Conservation (phyloP, 352 stramenopile species). For the Phytophthora sojae region DNA sequence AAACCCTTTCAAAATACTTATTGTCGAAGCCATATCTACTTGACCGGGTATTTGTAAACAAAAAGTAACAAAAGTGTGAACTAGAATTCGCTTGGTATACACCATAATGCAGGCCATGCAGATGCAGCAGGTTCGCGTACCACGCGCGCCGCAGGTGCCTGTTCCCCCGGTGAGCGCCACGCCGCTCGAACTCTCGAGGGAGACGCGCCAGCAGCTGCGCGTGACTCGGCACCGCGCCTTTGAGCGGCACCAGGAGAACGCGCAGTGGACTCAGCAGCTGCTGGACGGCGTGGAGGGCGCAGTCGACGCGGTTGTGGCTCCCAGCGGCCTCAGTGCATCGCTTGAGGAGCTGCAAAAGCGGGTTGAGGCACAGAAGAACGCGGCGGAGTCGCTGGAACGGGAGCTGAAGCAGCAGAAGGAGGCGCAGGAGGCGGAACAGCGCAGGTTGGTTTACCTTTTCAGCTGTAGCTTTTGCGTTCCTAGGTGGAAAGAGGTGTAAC, state of each 20-base stretch:
- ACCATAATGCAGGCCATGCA: not conserved
- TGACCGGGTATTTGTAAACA: too few species aligned
- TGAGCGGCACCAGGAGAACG: slow-evolving; percentile 71
- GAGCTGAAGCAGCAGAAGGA: slow-evolving; percentile 26
- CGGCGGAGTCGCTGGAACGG: slow-evolving; percentile 25
- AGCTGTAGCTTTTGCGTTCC: not conserved
- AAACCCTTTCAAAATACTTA: too few species aligned
- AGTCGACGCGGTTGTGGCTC: slow-evolving; percentile 4
- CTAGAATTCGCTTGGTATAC: too few species aligned
- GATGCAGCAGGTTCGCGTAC: slow-evolving; percentile 47
- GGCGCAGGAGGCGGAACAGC: slow-evolving; percentile 22
- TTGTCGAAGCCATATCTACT: too few species aligned
- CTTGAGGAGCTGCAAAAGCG: slow-evolving; percentile 24
- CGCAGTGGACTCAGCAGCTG: slow-evolving; percentile 59
- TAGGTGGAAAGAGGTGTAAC: not conserved
- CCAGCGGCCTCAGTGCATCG: slow-evolving; percentile 13
- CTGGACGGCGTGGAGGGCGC: slow-evolving; percentile 13
- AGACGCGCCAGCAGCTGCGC: slow-evolving; percentile 59
- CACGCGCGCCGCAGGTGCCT: slow-evolving; percentile 36
- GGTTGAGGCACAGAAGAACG: slow-evolving; percentile 25
- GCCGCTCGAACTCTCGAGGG: slow-evolving; percentile 52
- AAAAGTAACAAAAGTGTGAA: too few species aligned
- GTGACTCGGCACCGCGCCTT: slow-evolving; percentile 61
- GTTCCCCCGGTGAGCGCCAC: slow-evolving; percentile 41
- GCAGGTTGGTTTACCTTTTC: slow-evolving; percentile 19